These are phyloP conservation scores for Botrytis squamosa DNA, from an alignment of 2,329 filamentous ascomycete genomes.

Conservation along the genomic window DNA sequence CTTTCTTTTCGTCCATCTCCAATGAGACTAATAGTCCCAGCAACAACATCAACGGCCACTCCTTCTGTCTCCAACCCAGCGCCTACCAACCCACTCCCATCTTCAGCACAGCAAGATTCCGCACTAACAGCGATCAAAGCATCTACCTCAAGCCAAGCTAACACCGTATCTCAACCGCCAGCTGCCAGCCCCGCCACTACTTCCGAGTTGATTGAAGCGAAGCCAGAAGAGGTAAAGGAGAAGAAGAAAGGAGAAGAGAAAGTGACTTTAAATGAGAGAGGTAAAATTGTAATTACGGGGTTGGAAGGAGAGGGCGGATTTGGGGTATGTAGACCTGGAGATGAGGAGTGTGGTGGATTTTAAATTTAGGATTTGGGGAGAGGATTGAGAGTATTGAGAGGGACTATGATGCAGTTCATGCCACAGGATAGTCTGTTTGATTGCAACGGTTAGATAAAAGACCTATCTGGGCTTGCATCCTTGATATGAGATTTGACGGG, in stretches of 20 bases:
- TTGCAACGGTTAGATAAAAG: neutral
- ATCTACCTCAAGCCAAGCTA: neutral
- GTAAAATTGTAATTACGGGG: constrained; percentile 23
- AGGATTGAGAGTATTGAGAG: neutral
- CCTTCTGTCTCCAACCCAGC: neutral
- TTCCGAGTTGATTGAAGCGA: neutral
- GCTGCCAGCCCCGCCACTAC: neutral
- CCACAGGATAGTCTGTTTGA: neutral
- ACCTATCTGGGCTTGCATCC: neutral
- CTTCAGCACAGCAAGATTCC: neutral
- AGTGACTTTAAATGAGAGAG: constrained; percentile 18
- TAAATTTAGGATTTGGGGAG: neutral
- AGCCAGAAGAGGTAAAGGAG: neutral
- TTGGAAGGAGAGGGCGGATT: constrained; percentile 6
- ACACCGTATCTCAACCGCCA: neutral
- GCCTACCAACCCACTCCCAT: neutral
- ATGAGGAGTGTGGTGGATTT: constrained; percentile 21
- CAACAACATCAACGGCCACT: neutral
- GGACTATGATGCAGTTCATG: neutral
- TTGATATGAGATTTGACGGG: neutral
- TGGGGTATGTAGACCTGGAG: constrained; percentile 17
- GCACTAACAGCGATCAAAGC: neutral
- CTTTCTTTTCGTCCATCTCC: neutral
- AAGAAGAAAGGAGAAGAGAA: neutral
- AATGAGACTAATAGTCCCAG: neutral